Conservation (phyloP, 257 asterid species). For the Penstemon eatonii region DNA sequence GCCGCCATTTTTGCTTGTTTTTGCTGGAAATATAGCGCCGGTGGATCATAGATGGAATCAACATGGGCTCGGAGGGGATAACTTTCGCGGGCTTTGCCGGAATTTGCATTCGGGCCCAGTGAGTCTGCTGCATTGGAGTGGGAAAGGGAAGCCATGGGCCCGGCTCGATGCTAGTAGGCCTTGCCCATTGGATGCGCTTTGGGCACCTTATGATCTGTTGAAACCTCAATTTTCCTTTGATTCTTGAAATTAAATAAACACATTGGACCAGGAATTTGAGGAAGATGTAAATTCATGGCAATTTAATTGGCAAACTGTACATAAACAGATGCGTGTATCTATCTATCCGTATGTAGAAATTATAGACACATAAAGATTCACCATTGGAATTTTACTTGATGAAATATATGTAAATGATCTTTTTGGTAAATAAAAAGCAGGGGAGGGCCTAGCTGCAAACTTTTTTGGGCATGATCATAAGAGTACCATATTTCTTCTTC, state of each 20-base stretch:
- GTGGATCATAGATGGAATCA: slow-evolving; percentile 94
- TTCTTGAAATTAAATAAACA: slow-evolving; percentile 42
- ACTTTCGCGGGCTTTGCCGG: slow-evolving; percentile 85
- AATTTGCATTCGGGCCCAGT: slow-evolving; percentile 93
- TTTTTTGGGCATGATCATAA: too few species aligned
- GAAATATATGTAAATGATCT: too few species aligned
- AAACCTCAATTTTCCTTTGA: slow-evolving; percentile 76
- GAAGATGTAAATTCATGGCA: too few species aligned
- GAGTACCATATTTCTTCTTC: too few species aligned
- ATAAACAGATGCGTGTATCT: slow-evolving; percentile 22
- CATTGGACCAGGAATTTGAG: neutral
- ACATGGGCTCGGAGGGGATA: slow-evolving; percentile 93
- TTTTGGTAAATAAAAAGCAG: too few species aligned
- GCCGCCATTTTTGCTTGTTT: slow-evolving; percentile 88
- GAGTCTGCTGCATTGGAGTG: slow-evolving; percentile 93
- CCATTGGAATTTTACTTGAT: neutral
- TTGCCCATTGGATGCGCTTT: slow-evolving; percentile 85
- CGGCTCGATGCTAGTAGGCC: slow-evolving; percentile 82
- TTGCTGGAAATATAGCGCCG: slow-evolving; percentile 78
- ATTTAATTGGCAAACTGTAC: slow-evolving; percentile 22
- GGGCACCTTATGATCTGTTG: slow-evolving; percentile 95
- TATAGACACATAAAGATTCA: slow-evolving; percentile 2
- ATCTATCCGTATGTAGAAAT: neutral
- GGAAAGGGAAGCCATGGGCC: slow-evolving; percentile 98
- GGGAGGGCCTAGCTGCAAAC: too few species aligned